phyloP scores from a whole-genome alignment of 2,329 filamentous ascomycete genomes.

The Cladorrhinum sp. region DNA sequence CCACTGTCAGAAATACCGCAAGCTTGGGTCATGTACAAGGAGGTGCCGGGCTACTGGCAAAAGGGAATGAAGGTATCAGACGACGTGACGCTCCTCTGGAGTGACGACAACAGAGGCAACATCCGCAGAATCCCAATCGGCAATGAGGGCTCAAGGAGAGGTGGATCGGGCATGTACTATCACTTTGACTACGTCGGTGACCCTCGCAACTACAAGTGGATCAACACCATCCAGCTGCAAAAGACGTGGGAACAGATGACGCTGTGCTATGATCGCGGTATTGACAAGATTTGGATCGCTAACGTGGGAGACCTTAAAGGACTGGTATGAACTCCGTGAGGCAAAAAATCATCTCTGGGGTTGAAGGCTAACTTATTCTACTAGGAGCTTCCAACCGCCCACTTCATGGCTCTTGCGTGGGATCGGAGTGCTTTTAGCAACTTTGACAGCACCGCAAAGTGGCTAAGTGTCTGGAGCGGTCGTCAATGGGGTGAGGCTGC shows the following conservation, averaged over 20 bases:
- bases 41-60: constrained; percentile 56
- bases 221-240: constrained; percentile 63
- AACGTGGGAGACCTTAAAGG: constrained; percentile 64
- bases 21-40: constrained; percentile 58
- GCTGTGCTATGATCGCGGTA: constrained; percentile 54
- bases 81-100: constrained; percentile 60
- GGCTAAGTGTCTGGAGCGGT: constrained; percentile 45
- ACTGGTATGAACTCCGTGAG: constrained; percentile 28
- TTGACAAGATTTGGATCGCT: constrained; percentile 57
- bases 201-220: constrained; percentile 59
- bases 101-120: constrained; percentile 63
- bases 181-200: constrained; percentile 55
- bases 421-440: constrained; percentile 38
- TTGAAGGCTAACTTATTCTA: neutral
- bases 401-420: constrained; percentile 55
- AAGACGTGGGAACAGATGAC: constrained; percentile 66
- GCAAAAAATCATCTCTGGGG: neutral
- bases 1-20: constrained; percentile 43
- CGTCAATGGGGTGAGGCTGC: constrained; percentile 46
- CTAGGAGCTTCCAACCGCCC: constrained; percentile 47
- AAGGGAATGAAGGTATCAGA: constrained; percentile 58
- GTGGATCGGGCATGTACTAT: constrained; percentile 60
- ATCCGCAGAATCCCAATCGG: constrained; percentile 54
- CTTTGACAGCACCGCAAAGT: constrained; percentile 41
- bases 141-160: constrained; percentile 50